phyloP scores from a whole-genome alignment of 768 basidiomycete species.

The Gymnopilus junonius region DNA sequence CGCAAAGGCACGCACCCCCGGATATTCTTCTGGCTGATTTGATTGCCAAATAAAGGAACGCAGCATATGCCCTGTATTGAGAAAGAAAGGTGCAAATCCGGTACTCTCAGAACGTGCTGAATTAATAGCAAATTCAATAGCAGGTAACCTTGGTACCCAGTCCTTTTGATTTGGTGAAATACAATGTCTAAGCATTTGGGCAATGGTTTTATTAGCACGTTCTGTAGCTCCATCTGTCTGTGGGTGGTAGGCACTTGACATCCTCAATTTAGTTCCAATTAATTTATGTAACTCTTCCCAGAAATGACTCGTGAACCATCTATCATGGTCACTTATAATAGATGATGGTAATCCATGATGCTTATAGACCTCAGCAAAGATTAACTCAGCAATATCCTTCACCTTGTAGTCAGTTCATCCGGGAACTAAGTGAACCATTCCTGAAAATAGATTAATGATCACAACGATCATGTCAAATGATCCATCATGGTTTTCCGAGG shows the following conservation, averaged over 20 bases:
- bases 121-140: constrained; percentile 27
- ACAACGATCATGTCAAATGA: constrained; percentile 12
- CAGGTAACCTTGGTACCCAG: constrained; percentile 33
- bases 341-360: constrained; percentile 11
- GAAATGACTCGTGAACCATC: too few relatives aligned
- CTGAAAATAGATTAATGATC: constrained; percentile 9
- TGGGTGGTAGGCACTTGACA: constrained; percentile 15
- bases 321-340: constrained; percentile 17
- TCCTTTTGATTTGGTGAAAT: constrained; percentile 34
- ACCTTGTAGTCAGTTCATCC: constrained; percentile 9
- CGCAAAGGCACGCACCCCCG: constrained; percentile 24
- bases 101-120: constrained; percentile 23
- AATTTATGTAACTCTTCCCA: constrained; percentile 13
- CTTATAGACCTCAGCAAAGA: constrained; percentile 14
- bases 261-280: constrained; percentile 11
- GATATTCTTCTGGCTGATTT: constrained; percentile 12
- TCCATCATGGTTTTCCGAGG: constrained; percentile 7
- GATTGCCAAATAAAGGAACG: constrained; percentile 25
- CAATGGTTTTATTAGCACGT: constrained; percentile 22
- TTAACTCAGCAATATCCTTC: constrained; percentile 9
- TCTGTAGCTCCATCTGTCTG: constrained; percentile 18
- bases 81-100: constrained; percentile 30
- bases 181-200: constrained; percentile 25
- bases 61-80: constrained; percentile 25
- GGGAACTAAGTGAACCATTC: constrained; percentile 16